Percentiles rank a stretch among this genome's conserved stretches.
Evolutionary conservation across 1,139 yeast species (phyloP).

Genomic region (Geotrichum bryndzae): DNA sequence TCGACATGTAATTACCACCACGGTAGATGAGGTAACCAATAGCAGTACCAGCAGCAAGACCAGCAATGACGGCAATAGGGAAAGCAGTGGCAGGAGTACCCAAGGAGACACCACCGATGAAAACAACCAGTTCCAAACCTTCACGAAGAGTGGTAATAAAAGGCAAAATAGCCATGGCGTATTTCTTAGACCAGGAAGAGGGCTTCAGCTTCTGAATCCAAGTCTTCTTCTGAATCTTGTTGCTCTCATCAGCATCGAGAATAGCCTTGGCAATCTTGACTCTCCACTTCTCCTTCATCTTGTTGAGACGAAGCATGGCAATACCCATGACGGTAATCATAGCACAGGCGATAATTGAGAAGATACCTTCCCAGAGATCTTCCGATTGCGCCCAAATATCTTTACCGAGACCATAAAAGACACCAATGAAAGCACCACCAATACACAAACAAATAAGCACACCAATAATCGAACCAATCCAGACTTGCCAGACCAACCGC

Average conservation of each 20-base stretch:
- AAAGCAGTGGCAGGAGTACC: constrained; percentile 69
- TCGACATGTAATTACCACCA: constrained; percentile 71
- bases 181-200: constrained; percentile 46
- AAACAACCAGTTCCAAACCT: constrained; percentile 83
- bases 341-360: constrained; percentile 74
- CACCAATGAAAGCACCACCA: constrained; percentile 82
- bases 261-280: constrained; percentile 77
- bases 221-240: constrained; percentile 32
- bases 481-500: constrained; percentile 62
- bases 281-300: constrained; percentile 89
- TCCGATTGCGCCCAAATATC: constrained; percentile 85
- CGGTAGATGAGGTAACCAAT: constrained; percentile 67
- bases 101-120: constrained; percentile 82
- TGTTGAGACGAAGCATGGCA: constrained; percentile 84
- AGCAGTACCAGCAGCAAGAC: constrained; percentile 57
- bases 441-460: constrained; percentile 64
- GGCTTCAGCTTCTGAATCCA: constrained; percentile 29
- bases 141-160: constrained; percentile 77
- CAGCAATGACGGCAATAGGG: constrained; percentile 75
- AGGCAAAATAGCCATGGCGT: constrained; percentile 72
- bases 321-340: constrained; percentile 87
- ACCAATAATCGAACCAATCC: constrained; percentile 73
- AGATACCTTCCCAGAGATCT: constrained; percentile 89
- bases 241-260: constrained; percentile 40
- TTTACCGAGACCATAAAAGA: constrained; percentile 69